Base-by-base conservation (phyloP, 345 rosid genomes). In the Lepidium sativum region DNA sequence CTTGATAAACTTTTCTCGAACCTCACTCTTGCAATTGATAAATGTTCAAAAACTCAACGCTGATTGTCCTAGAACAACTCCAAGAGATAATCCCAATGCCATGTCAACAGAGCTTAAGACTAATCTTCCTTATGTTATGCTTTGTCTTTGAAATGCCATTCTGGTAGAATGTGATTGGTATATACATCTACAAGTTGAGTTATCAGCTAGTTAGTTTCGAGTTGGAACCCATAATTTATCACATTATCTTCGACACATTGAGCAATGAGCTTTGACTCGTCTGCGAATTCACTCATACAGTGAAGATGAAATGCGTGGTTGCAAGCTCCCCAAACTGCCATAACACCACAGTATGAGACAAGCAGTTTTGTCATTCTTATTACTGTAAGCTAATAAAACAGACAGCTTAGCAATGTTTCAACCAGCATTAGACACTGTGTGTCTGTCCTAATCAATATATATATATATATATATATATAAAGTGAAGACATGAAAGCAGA, bases 271-370 rank as follows among this genome's bases (percentile, higher is more conserved):
- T 81, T 81, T 86, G 92, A 69, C 92, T 71, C 38, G 92, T 75
- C 70, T 94, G 95, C 3, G 90, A 88, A 71, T 84, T 88, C 66
- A 90, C 99, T 96, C 96, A 90, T 84, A 84, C 97, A 89, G 60
- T 87, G 98, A 70, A 92, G 94, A 79, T 92, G 97, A 76, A 89
- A 86, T 9, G 88, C 90, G 63, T 79, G 90, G 78, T 84, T 87
- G 75, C 88, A 84, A 43, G 77, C 81, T 45, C 91, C 86, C 86
- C 86, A 87, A 51, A 83, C 91, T 83, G 78, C 70, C 59, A 2
- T n/a, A 47, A 53, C 51, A 53, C 71, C 66, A 51, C 43, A 5
- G 7, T 5, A 25, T 23, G 25, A 23, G 20, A 45, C 21, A 2
- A 20, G 21, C 21, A 20, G n/a, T n/a, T n/a, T n/a, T n/a, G n/a